Evolutionary conservation across 768 basidiomycete species (phyloP), one percentile per base, ranked within the genome.

Genomic region (Mycena latifolia): DNA sequence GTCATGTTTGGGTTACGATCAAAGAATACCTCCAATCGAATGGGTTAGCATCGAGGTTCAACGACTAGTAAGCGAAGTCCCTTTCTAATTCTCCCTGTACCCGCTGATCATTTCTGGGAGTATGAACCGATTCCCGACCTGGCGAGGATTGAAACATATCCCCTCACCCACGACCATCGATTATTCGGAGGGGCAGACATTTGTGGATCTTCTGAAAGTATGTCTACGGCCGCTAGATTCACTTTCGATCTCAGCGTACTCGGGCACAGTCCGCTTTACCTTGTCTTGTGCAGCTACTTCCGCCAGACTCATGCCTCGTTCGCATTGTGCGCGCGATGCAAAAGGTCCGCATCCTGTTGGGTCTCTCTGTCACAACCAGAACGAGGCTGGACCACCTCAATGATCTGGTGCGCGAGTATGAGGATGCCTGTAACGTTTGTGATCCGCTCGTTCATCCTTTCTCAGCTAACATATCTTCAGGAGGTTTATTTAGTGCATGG

Each of bases 1-100:
- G 52, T 5, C 57, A 65, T 41, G 46, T 65, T 18, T 65, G 64
- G 64, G 25, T 37, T 28, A 35, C 37, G 7, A 39, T 65, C 45
- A 60, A 59, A 33, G 57, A 54, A 41, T 47, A 65, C 18, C 57
- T 65, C 15, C 64, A 65, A 41, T 18, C 31, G 2, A 41, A 65
- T 10, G 22, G 28, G 6, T 31, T 59, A 2, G 64, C 64, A 8
- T 59, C 64, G 3, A 48, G n/a, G 46, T 65, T 65, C 52, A 65
- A 65, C 14, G 52, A 54, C 22, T 22, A 59, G 64, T 65, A 3
- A 48, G 63, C 55, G 17, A 24, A n/a, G n/a, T n/a, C n/a, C n/a
- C n/a, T 31, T 15, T 29, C 8, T 45, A n/a, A 24, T 18, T 45
- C 5, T 29, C 20, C 10, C 37, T 3, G 9, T 25, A 2, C 63